Evolutionary conservation across 2,329 filamentous ascomycete genomes (phyloP), one percentile per base, ranked within the genome.

Genomic region (Penicillium capsulatum): DNA sequence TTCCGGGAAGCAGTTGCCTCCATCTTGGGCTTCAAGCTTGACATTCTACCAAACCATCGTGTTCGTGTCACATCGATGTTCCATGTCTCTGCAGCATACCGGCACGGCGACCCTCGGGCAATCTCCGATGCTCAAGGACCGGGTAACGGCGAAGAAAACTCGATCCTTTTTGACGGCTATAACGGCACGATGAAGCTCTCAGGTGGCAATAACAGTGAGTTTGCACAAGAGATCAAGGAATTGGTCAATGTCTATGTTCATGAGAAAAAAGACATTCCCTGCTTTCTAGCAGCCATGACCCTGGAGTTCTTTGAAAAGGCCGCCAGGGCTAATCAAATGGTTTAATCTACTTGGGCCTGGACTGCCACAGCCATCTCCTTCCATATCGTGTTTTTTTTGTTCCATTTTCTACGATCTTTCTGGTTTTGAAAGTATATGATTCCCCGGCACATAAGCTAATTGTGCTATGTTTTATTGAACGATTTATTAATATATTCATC

Each of bases 111-210:
- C 37, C 39, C 50, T 1, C 68, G 79, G 63, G 60, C 75, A 5
- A 80, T 85, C 39, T 81, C 85, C 58, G 80, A 87, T 61, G 55
- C 61, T 6, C 47, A 54, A 11, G 66, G 65, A 1, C 59, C 63
- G 67, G 65, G 66, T 29, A 65, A 68, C 19, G 67, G 66, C 4
- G 70, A 73, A 44, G 73, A 74, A 48, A 78, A 80, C 45, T 76
- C 70, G 4, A 81, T 81, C 31, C 80, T 95, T 0, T 96, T 96
- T 63, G 89, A 95, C 65, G 89, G 89, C 36, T 89, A 96, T 68
- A 82, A 85, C 42, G 92, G 91, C 6, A 96, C 90, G 1, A 98
- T 98, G 92, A 98, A 98, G 74, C 86, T 98, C 41, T 86, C 84
- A 22, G 92, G 92, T 1, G 92, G 92, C 0, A 86, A 89, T 1